Evolutionary conservation across 495 filamentous ascomycete genomes (phyloP).

Genomic region (Neurospora discreta): DNA sequence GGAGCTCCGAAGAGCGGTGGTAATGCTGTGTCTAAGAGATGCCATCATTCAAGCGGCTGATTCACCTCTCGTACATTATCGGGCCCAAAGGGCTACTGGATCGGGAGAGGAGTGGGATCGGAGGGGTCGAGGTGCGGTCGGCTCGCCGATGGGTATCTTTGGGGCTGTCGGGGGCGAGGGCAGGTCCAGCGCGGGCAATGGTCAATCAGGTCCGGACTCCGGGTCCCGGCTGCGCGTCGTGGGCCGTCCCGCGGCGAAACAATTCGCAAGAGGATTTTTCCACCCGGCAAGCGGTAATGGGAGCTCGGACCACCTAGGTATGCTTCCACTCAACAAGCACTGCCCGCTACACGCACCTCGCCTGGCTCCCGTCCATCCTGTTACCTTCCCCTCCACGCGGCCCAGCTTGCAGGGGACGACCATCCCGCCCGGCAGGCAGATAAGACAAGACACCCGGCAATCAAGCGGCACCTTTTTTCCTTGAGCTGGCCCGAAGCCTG

Average conservation of each 20-base stretch:
- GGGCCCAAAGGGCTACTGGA: conserved; percentile 11
- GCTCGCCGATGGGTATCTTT: conserved; percentile 1
- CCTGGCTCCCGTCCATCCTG: too few species aligned
- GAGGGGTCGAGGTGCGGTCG: not conserved
- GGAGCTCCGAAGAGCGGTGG: conserved; percentile 14
- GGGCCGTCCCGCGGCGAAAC: conserved; percentile 10
- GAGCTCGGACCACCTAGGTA: not conserved
- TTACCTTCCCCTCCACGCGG: conserved; percentile 1
- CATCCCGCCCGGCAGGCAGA: conserved; percentile 1
- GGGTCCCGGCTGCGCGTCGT: not conserved
- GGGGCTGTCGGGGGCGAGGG: not conserved
- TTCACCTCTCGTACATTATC: conserved; percentile 13
- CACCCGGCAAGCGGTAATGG: not conserved
- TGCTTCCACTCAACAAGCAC: not conserved
- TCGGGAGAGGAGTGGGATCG: conserved; percentile 10
- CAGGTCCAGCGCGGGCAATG: not conserved
- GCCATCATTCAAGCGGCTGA: conserved; percentile 20
- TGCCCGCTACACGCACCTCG: not conserved
- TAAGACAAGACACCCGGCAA: conserved; percentile 8
- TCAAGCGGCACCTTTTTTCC: not conserved
- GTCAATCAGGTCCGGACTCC: not conserved
- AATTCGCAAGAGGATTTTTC: conserved; percentile 19
- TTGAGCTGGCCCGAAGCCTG: not conserved
- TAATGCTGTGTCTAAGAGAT: conserved; percentile 15
- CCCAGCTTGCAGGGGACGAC: not conserved